These are phyloP conservation scores for Fragilariopsis cylindrus DNA, from an alignment of 108 stramenopile genomes.

Conservation along the genomic window DNA sequence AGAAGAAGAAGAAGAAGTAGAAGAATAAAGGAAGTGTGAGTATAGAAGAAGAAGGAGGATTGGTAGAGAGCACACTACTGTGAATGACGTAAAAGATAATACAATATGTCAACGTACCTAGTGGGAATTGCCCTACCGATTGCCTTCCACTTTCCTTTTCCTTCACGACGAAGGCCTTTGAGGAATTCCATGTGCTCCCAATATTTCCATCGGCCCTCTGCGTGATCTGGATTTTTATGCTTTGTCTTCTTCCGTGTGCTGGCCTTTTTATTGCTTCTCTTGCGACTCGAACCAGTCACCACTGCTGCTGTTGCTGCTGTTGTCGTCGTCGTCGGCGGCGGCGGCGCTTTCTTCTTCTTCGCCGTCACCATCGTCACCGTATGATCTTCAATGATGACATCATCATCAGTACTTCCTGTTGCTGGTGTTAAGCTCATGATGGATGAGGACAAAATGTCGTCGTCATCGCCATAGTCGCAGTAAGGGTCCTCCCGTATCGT, in stretches of 20 bases:
- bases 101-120: no score
- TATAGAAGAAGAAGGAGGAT: neutral
- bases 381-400: neutral
- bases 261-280: neutral
- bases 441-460: neutral
- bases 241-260: constrained; percentile 6
- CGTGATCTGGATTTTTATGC: neutral
- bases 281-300: no score
- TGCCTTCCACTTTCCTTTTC: constrained; percentile 43
- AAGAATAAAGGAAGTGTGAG: neutral
- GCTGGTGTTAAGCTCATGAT: neutral
- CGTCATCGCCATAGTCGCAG: neutral
- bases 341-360: neutral
- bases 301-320: neutral
- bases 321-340: neutral
- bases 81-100: constrained; percentile 3
- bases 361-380: neutral
- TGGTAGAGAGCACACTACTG: neutral
- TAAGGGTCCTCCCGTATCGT: neutral
- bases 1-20: neutral
- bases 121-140: constrained; percentile 40
- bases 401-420: neutral
- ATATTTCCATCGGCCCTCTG: constrained; percentile 28
- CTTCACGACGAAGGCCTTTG: constrained; percentile 33
- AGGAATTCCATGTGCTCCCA: constrained; percentile 44